Evolutionary conservation across 257 asterid genomes (phyloP), one percentile per base, ranked within the genome.

Genomic region (Ligustrum vulgare): DNA sequence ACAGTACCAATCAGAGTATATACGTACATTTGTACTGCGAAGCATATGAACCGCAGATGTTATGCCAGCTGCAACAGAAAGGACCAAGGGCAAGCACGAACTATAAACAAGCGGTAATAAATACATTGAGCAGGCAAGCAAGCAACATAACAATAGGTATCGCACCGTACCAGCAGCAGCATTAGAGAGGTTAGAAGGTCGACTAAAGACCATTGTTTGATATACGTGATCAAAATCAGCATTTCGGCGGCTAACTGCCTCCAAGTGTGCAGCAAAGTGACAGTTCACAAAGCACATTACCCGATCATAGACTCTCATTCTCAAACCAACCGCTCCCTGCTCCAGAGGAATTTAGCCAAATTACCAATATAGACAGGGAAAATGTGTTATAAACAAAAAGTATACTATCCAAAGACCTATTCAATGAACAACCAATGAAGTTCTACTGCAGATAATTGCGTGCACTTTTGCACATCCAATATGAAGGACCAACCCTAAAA

Each of bases 261-360:
- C 99, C 77, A 95, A 82, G 77, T 95, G 99, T 8, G 99, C 99
- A 77, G 99, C 99, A 78, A 95, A 95, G 83, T 95, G 99, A 77
- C 99, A 95, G 80, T 95, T 95, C 70, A 93, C 96, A 81, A 93
- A 95, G 88, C 99, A 95, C 84, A 95, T 71, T 76, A 78, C 84
- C 60, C 97, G 86, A 78, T 84, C 94, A 67, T 87, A 93, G 65
- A 91, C 91, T 81, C 98, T 88, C 98, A 95, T 86, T 82, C 97
- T 91, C 88, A 95, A 80, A 79, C 97, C 99, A 85, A 93, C 98
- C 45, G 98, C 99, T 88, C 99, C 99, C 99, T 95, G 90, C 62
- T 79, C 68, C 64, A 82, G 67, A 80, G 74, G 67, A 75, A 23
- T 77, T 73, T 18, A 75, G 76, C 49, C 58, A 74, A 36, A 56